Evolutionary conservation across 805 yeast genomes (phyloP).

Genomic region (Kazachstania kunashirensis): DNA sequence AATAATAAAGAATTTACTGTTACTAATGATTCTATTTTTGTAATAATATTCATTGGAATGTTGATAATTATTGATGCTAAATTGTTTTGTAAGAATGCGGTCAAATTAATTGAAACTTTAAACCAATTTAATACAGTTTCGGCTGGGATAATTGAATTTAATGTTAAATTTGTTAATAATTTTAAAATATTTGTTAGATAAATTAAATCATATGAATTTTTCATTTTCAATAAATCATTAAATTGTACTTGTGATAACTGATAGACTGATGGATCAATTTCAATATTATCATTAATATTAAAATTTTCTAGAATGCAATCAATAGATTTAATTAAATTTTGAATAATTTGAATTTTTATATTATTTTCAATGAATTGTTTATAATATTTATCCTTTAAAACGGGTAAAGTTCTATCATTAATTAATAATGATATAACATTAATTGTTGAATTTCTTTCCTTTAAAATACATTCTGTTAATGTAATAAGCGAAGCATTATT

Average conservation of each 20-base stretch:
- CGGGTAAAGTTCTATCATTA: constrained; percentile 17
- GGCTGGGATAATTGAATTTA: constrained; percentile 29
- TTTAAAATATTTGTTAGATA: constrained; percentile 29
- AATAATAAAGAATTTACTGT: constrained; percentile 37
- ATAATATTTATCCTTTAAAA: constrained; percentile 15
- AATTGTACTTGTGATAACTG: constrained; percentile 6
- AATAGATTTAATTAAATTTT: constrained; percentile 14
- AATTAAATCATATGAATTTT: constrained; percentile 28
- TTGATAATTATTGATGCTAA: constrained; percentile 4
- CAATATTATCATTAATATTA: constrained; percentile 1
- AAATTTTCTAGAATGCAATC: neutral
- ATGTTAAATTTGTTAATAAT: constrained; percentile 33
- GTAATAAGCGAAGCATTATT: constrained; percentile 31
- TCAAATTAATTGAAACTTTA: constrained; percentile 7
- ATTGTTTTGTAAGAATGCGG: constrained; percentile 4
- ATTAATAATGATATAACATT: constrained; percentile 31
- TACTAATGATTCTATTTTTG: constrained; percentile 9
- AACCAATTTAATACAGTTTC: constrained; percentile 46
- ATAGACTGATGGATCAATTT: neutral
- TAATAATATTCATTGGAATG: constrained; percentile 2
- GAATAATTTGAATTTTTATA: constrained; percentile 13
- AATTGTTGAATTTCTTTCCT: constrained; percentile 45
- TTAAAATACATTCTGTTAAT: constrained; percentile 27
- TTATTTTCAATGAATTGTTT: constrained; percentile 1
- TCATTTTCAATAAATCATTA: constrained; percentile 16